A percentile compares a stretch with the other conserved stretches of the same genome.
Evolutionary conservation across 495 filamentous ascomycete species (phyloP).

Genomic region (Opeltia flavorubescens): DNA sequence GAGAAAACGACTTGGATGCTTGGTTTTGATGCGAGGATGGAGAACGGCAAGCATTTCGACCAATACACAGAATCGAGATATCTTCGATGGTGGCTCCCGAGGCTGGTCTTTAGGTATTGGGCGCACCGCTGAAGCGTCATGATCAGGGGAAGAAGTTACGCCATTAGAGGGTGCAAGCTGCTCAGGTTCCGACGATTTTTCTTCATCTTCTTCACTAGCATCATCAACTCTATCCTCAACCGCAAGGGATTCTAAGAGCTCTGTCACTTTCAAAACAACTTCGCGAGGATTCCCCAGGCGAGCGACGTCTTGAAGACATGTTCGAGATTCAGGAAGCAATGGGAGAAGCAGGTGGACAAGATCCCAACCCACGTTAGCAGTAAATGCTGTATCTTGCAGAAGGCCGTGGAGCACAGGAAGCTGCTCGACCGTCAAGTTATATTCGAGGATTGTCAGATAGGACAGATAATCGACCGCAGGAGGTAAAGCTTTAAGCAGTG

Average conservation of each 20-base stretch:
- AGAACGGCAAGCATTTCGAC: slow-evolving; percentile 72
- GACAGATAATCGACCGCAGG: slow-evolving; percentile 72
- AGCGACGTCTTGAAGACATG: slow-evolving; percentile 67
- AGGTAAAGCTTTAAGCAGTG: slow-evolving; percentile 39
- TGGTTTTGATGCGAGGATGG: slow-evolving; percentile 77
- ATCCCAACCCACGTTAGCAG: slow-evolving; percentile 92
- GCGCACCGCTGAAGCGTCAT: neutral
- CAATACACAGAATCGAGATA: slow-evolving; percentile 56
- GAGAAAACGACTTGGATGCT: slow-evolving; percentile 82
- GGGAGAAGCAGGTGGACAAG: slow-evolving; percentile 74
- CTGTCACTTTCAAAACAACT: slow-evolving; percentile 78
- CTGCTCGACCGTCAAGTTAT: slow-evolving; percentile 63
- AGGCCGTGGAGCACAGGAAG: slow-evolving; percentile 64
- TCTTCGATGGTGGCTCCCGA: slow-evolving; percentile 7
- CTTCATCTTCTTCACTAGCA: slow-evolving; percentile 34
- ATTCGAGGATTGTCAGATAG: slow-evolving; percentile 77
- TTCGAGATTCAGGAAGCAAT: slow-evolving; percentile 52
- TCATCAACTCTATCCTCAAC: slow-evolving; percentile 38
- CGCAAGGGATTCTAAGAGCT: slow-evolving; percentile 49
- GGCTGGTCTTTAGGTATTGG: neutral
- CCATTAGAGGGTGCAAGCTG: neutral
- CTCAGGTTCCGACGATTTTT: slow-evolving; percentile 16
- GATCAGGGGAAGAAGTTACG: neutral
- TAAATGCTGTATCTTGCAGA: slow-evolving; percentile 69
- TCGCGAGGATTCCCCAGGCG: slow-evolving; percentile 83